Evolutionary conservation across 1,284 basidiomycete species (phyloP), one percentile per base, ranked within the genome.

Genomic region (Phaffia rhodozyma): DNA sequence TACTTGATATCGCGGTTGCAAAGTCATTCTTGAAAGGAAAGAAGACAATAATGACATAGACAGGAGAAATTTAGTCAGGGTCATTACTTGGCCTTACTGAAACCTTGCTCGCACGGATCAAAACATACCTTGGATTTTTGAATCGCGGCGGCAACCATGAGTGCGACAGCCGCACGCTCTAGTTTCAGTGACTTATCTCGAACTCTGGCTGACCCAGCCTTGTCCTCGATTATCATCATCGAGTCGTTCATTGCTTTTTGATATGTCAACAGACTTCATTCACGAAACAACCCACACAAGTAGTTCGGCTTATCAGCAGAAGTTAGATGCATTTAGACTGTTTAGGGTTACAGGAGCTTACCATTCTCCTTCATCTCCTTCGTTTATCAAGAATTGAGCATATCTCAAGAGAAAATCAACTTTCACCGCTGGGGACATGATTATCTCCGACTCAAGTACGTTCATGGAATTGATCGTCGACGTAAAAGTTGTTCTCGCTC

Each of bases 141-240:
- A 43, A 93, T 83, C 0, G 81, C 75, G 0, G 85, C 83, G 69
- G 84, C 85, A 0, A 85, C 82, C 56, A 79, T 77, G 27, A 85
- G 80, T 1, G 90, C 89, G 55, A 85, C 74, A 0, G 89, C 89
- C 0, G 84, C 81, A 25, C 84, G 79, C 69, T 89, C 86, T 0
- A 90, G 75, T 18, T 79, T 73, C 21, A 78, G 78, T 2, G 83
- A 82, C 0, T 86, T 80, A 29, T 79, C 73, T 29, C 83, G 77
- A 6, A 89, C 80, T 25, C 83, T 80, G 60, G 83, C 80, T 0
- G 83, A 83, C 0, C 83, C 75, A 63, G 76, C 66, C 18, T 75
- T 75, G 68, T 80, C 82, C 53, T 82, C 79, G 66, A 83, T 80
- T 56, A 70, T 71, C 21, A 62, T 55, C 0, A 62, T 61, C 5